These are phyloP conservation scores for Eucalyptus sp. DNA, from an alignment of 345 rosid genomes.

Conservation along the genomic window DNA sequence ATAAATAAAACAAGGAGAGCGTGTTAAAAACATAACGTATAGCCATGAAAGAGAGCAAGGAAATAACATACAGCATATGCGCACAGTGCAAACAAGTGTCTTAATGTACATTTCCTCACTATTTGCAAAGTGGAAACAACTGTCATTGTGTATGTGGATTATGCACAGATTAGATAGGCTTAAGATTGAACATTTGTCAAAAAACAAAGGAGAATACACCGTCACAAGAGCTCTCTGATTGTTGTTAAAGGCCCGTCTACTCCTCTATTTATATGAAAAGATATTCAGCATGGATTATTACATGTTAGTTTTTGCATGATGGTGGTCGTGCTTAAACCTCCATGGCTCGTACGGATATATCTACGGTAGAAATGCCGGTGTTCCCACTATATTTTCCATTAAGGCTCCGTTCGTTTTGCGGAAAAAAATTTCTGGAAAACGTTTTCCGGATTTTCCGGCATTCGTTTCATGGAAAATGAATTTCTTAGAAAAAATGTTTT, in stretches of 20 bases:
- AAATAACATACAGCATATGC: no score
- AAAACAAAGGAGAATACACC: neutral
- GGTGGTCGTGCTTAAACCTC: conserved; percentile 89
- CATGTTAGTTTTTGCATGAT: conserved; percentile 97
- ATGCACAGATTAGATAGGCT: neutral
- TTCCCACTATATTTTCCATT: conserved; percentile 82
- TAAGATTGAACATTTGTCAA: neutral
- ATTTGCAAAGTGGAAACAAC: neutral
- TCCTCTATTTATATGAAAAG: neutral
- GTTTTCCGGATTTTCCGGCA: no score
- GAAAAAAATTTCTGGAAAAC: no score
- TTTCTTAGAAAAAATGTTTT: no score
- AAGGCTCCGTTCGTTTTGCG: no score
- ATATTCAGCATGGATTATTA: neutral
- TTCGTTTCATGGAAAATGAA: no score
- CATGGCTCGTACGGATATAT: conserved; percentile 94
- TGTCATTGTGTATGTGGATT: neutral
- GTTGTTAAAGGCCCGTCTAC: neutral
- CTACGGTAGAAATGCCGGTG: conserved; percentile 77
- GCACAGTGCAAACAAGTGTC: no score
- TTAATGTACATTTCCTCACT: neutral
- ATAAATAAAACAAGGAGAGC: no score
- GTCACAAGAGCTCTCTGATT: neutral
- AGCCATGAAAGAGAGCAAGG: no score
- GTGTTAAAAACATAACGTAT: no score